These are phyloP conservation scores for Aspergillus sclerotialis DNA, from an alignment of 2,329 filamentous ascomycete species.

Conservation along the genomic window DNA sequence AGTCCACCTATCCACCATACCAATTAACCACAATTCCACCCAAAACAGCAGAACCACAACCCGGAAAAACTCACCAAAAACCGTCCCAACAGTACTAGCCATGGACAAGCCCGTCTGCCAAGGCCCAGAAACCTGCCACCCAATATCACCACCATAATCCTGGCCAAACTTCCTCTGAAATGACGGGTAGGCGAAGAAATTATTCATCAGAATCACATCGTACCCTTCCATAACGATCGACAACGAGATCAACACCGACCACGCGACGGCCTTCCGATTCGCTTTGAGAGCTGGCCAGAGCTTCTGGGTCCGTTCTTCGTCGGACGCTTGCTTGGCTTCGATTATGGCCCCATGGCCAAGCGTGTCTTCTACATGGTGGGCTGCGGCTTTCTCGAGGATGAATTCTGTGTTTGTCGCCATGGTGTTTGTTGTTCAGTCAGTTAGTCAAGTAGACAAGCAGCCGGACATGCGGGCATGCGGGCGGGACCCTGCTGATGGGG, in stretches of 20 bases:
- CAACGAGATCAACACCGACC: constrained; percentile 37
- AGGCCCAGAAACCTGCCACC: constrained; percentile 42
- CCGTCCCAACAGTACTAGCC: constrained; percentile 15
- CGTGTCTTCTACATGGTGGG: constrained; percentile 19
- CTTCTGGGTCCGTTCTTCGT: constrained; percentile 14
- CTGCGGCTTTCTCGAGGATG: constrained; percentile 4
- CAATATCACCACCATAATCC: constrained; percentile 6
- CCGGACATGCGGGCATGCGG: too few relatives aligned
- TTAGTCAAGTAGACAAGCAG: too few relatives aligned
- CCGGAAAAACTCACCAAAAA: constrained; percentile 11
- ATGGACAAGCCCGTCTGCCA: constrained; percentile 57
- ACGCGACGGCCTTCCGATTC: constrained; percentile 24
- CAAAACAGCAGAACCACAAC: background rate
- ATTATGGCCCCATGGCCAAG: constrained; percentile 15
- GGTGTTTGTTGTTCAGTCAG: too few relatives aligned
- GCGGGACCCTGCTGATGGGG: too few relatives aligned
- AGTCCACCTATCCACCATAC: constrained; percentile 16
- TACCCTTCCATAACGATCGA: constrained; percentile 49
- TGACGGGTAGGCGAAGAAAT: constrained; percentile 42
- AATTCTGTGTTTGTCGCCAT: constrained; percentile 9
- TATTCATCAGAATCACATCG: constrained; percentile 45
- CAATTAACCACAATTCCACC: too few relatives aligned
- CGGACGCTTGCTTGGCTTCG: constrained; percentile 14
- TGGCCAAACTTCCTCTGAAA: constrained; percentile 35
- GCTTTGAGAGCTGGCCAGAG: constrained; percentile 11